Evolutionary conservation across 164 flowering plant genomes (phyloP).

Genomic region (Nymphaea thermarum): DNA sequence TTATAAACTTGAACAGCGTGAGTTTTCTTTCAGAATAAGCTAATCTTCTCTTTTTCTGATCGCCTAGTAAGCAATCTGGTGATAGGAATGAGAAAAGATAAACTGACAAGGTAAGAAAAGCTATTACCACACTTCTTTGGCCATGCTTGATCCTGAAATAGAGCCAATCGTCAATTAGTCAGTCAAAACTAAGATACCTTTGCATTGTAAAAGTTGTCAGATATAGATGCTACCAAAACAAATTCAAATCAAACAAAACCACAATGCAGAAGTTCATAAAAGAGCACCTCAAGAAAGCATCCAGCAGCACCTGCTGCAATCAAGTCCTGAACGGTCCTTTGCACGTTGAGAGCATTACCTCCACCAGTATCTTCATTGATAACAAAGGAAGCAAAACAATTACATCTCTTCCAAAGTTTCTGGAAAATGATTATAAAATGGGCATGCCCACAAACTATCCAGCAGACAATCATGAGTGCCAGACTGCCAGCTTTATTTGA

Average conservation of each 20-base stretch:
- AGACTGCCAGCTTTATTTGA: too few relatives aligned
- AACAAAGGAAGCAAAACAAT: background rate
- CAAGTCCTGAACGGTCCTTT: slow-evolving; percentile 18
- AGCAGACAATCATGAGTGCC: too few relatives aligned
- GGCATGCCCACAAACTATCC: too few relatives aligned
- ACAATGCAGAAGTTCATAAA: background rate
- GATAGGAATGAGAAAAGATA: background rate
- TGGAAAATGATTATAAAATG: too few relatives aligned
- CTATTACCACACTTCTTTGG: slow-evolving; percentile 22
- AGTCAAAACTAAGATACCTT: background rate
- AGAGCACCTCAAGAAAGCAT: slow-evolving; percentile 21
- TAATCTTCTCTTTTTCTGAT: background rate
- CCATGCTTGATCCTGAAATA: slow-evolving; percentile 24
- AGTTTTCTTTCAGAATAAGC: background rate
- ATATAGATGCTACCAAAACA: background rate
- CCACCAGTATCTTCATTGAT: slow-evolving; percentile 19
- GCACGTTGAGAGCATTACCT: slow-evolving; percentile 16
- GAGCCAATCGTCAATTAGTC: background rate
- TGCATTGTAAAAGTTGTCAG: background rate
- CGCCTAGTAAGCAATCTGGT: background rate
- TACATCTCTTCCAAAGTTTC: background rate
- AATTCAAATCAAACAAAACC: background rate
- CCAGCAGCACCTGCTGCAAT: slow-evolving; percentile 24
- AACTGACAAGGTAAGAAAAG: background rate
- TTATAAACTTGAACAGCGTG: background rate